Evolutionary conservation across 2,329 filamentous ascomycete genomes (phyloP).

Genomic region (Colletotrichum viniferum): DNA sequence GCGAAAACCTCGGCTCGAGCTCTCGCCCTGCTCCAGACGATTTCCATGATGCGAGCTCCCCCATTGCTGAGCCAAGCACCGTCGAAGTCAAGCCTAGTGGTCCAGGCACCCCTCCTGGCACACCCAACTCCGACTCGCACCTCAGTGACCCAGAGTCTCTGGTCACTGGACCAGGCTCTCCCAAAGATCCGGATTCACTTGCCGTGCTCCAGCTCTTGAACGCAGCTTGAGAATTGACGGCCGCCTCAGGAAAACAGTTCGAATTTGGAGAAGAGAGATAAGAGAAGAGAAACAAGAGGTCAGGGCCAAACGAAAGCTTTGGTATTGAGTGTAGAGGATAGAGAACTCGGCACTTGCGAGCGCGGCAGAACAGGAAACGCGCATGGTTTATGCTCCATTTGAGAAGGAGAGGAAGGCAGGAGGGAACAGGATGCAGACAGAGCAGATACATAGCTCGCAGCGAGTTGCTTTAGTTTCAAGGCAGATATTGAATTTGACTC

Average conservation of each 20-base stretch:
- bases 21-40: not conserved
- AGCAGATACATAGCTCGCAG: not conserved
- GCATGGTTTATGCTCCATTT: not conserved
- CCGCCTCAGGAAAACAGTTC: not conserved
- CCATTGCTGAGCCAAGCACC: not conserved
- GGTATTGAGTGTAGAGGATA: not conserved
- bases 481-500: not conserved
- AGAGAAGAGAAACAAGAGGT: not conserved
- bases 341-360: not conserved
- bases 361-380: not conserved
- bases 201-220: not conserved
- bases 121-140: not conserved
- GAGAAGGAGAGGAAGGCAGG: not conserved
- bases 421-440: not conserved
- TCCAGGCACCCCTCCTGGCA: not conserved
- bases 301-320: fast-evolving
- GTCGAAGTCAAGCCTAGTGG: not conserved
- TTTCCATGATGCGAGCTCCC: not conserved
- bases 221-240: not conserved
- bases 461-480: not conserved
- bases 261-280: not conserved
- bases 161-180: not conserved
- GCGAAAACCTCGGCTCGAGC: not conserved
- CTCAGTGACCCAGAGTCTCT: not conserved
- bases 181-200: not conserved